phyloP scores from a whole-genome alignment of 768 basidiomycete genomes.

The Omphalotus guepiniiformis region DNA sequence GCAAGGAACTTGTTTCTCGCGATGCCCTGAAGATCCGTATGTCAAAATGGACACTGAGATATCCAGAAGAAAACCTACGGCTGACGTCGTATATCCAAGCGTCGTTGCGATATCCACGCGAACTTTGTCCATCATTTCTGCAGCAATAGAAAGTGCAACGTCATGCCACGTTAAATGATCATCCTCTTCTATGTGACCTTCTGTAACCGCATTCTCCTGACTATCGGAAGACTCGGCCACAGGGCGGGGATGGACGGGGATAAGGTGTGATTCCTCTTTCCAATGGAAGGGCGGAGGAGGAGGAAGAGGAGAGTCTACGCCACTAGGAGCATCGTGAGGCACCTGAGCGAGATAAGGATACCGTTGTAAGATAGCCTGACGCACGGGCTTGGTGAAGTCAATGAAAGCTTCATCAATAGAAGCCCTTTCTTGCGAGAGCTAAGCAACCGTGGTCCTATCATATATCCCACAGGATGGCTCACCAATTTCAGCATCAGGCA shows the following conservation, averaged over 20 bases:
- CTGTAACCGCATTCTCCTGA: constrained; percentile 14
- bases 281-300: constrained; percentile 63
- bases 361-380: constrained; percentile 63
- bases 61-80: constrained; percentile 46
- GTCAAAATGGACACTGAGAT: background rate
- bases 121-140: constrained; percentile 78
- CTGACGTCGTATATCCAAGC: constrained; percentile 92
- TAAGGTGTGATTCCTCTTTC: constrained; percentile 54
- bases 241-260: constrained; percentile 55
- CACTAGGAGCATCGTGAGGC: constrained; percentile 64
- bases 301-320: constrained; percentile 75
- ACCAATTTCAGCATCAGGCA: constrained; percentile 84
- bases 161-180: constrained; percentile 75
- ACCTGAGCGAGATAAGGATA: constrained; percentile 74
- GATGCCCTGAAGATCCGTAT: constrained; percentile 55
- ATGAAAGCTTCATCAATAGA: constrained; percentile 98
- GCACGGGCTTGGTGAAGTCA: constrained; percentile 82
- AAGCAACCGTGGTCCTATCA: constrained; percentile 1
- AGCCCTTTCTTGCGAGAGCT: constrained; percentile 69
- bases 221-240: constrained; percentile 20
- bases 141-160: constrained; percentile 83
- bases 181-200: constrained; percentile 18
- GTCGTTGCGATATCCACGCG: constrained; percentile 60
- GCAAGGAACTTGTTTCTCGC: constrained; percentile 93
- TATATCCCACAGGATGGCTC: constrained; percentile 12